Conservation (phyloP, 2,329 filamentous ascomycete species). For the Fusarium sp. region DNA sequence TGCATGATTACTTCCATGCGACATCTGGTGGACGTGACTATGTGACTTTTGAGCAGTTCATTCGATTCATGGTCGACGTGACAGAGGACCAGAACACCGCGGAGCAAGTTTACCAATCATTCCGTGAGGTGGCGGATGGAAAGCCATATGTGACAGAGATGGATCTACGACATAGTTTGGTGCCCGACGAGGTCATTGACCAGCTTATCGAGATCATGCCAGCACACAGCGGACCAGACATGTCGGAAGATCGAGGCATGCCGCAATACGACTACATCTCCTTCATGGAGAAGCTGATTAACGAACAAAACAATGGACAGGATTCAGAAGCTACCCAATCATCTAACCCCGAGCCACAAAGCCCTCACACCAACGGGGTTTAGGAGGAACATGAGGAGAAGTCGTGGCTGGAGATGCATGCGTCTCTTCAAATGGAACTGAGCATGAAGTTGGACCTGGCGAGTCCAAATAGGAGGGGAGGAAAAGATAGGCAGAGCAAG, state of each 20-base stretch:
- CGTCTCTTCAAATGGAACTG: conserved; percentile 26
- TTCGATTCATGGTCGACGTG: conserved; percentile 98
- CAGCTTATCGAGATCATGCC: conserved; percentile 91
- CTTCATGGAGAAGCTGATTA: conserved; percentile 92
- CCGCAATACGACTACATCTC: conserved; percentile 95
- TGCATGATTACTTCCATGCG: conserved; percentile 93
- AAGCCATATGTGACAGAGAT: conserved; percentile 99
- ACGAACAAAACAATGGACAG: conserved; percentile 52
- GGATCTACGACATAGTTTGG: conserved; percentile 92
- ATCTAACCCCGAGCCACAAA: conserved; percentile 47
- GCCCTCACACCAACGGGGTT: conserved; percentile 53
- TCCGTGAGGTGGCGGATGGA: conserved; percentile 96
- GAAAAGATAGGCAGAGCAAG: conserved; percentile 8
- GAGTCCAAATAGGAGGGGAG: conserved; percentile 4
- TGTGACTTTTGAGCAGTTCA: conserved; percentile 98
- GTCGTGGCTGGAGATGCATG: conserved; percentile 26
- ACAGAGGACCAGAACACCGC: conserved; percentile 99
- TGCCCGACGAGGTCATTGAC: conserved; percentile 97
- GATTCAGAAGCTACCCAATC: conserved; percentile 49
- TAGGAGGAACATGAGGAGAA: conserved; percentile 26
- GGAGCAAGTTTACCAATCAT: conserved; percentile 98
- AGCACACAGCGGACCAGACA: conserved; percentile 82
- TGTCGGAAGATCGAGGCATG: conserved; percentile 84
- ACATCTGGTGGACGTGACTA: conserved; percentile 83
- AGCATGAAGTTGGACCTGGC: conserved; percentile 16